These are phyloP conservation scores for Cyanodermella asteris DNA, from an alignment of 2,329 filamentous ascomycete species.

Conservation along the genomic window DNA sequence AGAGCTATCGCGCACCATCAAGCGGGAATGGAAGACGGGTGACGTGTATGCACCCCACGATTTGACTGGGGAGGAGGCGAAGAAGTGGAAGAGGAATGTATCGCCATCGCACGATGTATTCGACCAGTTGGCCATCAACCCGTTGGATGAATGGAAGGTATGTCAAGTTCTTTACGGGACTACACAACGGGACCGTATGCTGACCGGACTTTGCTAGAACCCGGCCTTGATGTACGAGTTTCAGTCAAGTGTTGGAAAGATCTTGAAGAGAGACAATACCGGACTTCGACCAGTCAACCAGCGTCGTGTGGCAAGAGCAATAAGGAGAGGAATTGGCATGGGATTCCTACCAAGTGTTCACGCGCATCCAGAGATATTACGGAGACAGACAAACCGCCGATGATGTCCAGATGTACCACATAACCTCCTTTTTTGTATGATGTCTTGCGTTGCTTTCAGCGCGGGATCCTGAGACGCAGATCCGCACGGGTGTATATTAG, in stretches of 20 bases:
- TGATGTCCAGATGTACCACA: too few relatives aligned
- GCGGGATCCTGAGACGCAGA: too few relatives aligned
- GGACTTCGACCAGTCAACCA: constrained; percentile 77
- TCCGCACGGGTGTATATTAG: too few relatives aligned
- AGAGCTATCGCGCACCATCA: constrained; percentile 20
- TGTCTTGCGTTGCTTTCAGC: too few relatives aligned
- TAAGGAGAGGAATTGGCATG: constrained; percentile 68
- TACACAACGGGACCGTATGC: too few relatives aligned
- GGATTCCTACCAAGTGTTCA: constrained; percentile 86
- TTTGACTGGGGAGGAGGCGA: constrained; percentile 53
- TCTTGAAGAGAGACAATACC: constrained; percentile 53
- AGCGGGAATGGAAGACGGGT: constrained; percentile 50
- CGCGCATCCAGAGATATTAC: constrained; percentile 71
- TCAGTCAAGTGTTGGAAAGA: constrained; percentile 64
- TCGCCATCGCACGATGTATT: constrained; percentile 47
- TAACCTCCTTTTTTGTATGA: too few relatives aligned
- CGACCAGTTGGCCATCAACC: constrained; percentile 58
- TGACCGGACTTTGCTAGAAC: constrained; percentile 36
- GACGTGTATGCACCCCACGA: constrained; percentile 87
- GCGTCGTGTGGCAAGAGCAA: constrained; percentile 77
- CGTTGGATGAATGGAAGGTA: constrained; percentile 73
- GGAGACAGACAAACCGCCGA: too few relatives aligned
- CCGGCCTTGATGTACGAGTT: constrained; percentile 81
- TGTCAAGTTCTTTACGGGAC: constrained; percentile 13
- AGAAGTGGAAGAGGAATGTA: constrained; percentile 38